These are phyloP conservation scores for Wickerhamomyces alni DNA, from an alignment of 805 yeast species.

Conservation along the genomic window DNA sequence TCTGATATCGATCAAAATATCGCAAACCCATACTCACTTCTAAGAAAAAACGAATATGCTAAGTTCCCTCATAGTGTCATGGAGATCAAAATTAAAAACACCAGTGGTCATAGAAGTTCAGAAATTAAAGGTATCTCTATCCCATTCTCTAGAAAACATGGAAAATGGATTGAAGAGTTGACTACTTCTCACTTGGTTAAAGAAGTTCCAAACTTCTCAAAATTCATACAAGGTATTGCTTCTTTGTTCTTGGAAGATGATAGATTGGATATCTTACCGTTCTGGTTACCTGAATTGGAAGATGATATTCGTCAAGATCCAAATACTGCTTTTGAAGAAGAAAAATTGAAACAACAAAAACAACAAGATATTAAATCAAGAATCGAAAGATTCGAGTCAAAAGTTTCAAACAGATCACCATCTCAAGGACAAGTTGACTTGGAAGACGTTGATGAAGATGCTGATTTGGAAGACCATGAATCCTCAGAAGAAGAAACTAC, in stretches of 20 bases:
- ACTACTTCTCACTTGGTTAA: constrained; percentile 79
- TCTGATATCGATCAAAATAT: constrained; percentile 79
- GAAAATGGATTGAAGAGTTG: constrained; percentile 81
- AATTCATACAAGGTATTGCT: constrained; percentile 90
- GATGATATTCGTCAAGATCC: constrained; percentile 71
- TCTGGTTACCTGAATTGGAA: constrained; percentile 92
- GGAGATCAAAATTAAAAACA: constrained; percentile 71
- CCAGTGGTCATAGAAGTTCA: constrained; percentile 29
- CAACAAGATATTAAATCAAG: constrained; percentile 34
- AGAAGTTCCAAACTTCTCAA: constrained; percentile 91
- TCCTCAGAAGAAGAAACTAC: constrained; percentile 39
- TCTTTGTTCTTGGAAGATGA: constrained; percentile 86
- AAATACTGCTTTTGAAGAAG: constrained; percentile 69
- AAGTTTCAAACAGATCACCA: background rate
- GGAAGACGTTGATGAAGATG: constrained; percentile 46
- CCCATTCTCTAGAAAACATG: constrained; percentile 44
- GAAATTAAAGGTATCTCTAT: constrained; percentile 26
- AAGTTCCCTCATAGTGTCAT: constrained; percentile 83
- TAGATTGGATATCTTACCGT: constrained; percentile 81
- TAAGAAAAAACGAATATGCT: constrained; percentile 80
- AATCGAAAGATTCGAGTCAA: constrained; percentile 26
- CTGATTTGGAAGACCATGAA: constrained; percentile 52
- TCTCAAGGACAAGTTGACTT: constrained; percentile 34
- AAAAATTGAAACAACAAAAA: constrained; percentile 45
- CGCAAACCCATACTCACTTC: constrained; percentile 58